Base-by-base conservation (phyloP, 2,329 filamentous ascomycete species). In the Camptophora hylomeconis region DNA sequence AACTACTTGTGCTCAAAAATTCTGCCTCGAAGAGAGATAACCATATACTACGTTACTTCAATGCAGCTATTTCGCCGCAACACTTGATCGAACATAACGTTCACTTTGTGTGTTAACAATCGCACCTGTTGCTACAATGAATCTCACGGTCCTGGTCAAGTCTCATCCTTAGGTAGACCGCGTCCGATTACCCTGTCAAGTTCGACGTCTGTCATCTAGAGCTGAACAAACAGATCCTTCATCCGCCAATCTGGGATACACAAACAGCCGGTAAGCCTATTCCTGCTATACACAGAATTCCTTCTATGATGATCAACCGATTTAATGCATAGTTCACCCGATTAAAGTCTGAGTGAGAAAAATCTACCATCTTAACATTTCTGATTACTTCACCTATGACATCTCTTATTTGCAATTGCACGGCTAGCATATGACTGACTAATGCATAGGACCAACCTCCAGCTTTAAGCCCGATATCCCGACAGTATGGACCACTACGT, bases 281-380 rank as follows among this genome's bases (percentile, higher is more conserved):
- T n/a, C n/a, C n/a, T n/a, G n/a, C n/a, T n/a, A n/a, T n/a, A n/a
- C n/a, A n/a, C n/a, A n/a, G n/a, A n/a, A n/a, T n/a, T 4, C 26
- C 4, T 20, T 20, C 17, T 12, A 20, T 27, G 26, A 30, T 30
- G 28, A 30, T 7, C 14, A 10, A 15, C 21, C n/a, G 25, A 20
- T 24, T 24, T 16, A 30, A 30, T 30, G 28, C 28, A 30, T 30
- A 30, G 28, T 30, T 30, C 28, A 30, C 20, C 28, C 25, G 28
- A 30, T 12, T 10, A 10, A 10, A 15, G 17, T 11, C 24, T 30
- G 28, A 30, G 25, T 16, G 28, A 30, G n/a, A 18, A 13, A 24
- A 16, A 30, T 30, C 21, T 30, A 30, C 28, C 28, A 30, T 30
- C 28, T 24, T 17, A 15, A 20, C n/a, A 13, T 7, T 5, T 17